phyloP scores from a whole-genome alignment of 768 basidiomycete species.

The Mycena pura region DNA sequence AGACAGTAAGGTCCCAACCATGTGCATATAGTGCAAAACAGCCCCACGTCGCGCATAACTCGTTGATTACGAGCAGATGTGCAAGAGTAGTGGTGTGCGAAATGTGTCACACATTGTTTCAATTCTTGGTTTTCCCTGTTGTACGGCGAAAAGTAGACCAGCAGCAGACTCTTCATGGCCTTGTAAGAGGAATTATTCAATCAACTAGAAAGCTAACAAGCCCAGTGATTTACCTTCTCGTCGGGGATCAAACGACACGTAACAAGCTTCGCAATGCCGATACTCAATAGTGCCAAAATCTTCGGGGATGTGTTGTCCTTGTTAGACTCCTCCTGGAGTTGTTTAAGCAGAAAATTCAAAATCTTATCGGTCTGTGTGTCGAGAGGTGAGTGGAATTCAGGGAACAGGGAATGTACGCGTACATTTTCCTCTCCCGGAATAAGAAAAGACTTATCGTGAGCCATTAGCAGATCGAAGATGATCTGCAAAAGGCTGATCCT shows the following conservation, averaged over 20 bases:
- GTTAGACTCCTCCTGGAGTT: conserved; percentile 58
- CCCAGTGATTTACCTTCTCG: conserved; percentile 57
- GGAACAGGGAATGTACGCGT: conserved; percentile 1
- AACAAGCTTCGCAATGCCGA: conserved; percentile 88
- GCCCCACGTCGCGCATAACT: conserved; percentile 67
- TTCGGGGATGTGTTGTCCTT: conserved; percentile 39
- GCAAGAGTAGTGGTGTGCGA: conserved; percentile 87
- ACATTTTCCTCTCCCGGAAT: conserved; percentile 39
- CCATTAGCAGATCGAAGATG: conserved; percentile 87
- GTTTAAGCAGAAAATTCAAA: conserved; percentile 61
- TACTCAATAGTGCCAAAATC: conserved; percentile 72
- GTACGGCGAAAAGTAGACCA: conserved; percentile 78
- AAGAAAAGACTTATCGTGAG: conserved; percentile 71
- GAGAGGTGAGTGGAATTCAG: not conserved
- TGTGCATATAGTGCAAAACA: not conserved
- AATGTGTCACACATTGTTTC: conserved; percentile 85
- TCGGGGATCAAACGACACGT: conserved; percentile 79
- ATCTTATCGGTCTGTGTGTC: conserved; percentile 41
- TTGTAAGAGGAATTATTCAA: conserved; percentile 52
- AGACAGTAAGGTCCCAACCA: not conserved
- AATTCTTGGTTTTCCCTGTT: conserved; percentile 84
- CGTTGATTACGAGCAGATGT: conserved; percentile 79
- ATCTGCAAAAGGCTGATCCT: conserved; percentile 78
- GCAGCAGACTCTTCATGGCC: conserved; percentile 46
- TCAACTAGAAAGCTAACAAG: conserved; percentile 41